phyloP scores from a whole-genome alignment of 2,329 filamentous ascomycete species.

The Grosmannia penicillata region DNA sequence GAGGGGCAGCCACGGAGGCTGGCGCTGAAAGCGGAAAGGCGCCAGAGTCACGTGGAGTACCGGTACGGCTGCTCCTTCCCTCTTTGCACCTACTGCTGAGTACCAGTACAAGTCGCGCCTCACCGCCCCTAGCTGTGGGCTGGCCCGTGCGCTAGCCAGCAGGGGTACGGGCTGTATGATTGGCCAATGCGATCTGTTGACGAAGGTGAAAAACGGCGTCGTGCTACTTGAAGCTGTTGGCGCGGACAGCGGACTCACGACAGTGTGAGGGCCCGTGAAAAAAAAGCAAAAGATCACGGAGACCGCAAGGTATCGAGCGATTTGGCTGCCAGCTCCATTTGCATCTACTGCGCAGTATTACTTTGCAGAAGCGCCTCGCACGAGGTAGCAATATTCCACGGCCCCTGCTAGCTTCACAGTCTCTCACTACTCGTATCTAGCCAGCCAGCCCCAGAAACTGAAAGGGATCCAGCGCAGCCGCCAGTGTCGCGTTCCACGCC shows the following conservation, averaged over 20 bases:
- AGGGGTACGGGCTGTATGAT: slow-evolving; percentile 4
- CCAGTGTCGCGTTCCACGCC: neutral
- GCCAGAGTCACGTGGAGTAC: neutral
- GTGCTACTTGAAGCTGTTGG: no score
- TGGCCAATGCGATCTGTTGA: slow-evolving; percentile 1
- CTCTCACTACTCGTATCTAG: no score
- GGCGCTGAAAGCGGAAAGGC: slow-evolving; percentile 4
- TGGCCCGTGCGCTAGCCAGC: slow-evolving; percentile 9
- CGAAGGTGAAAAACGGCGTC: neutral
- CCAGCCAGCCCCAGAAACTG: neutral
- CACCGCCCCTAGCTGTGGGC: slow-evolving; percentile 3
- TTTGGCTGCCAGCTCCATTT: no score
- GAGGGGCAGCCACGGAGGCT: no score
- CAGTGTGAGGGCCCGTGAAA: no score
- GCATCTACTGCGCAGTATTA: no score
- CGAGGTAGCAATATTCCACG: no score
- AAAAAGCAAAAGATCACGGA: no score
- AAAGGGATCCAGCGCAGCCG: neutral
- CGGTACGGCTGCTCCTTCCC: neutral
- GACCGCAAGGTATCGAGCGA: no score
- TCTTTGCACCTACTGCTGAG: neutral
- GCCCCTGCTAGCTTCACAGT: neutral
- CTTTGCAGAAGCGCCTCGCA: no score
- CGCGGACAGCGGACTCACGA: no score
- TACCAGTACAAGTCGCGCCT: neutral